phyloP scores from a whole-genome alignment of 306 rosid species.

The Fragaria vesca region DNA sequence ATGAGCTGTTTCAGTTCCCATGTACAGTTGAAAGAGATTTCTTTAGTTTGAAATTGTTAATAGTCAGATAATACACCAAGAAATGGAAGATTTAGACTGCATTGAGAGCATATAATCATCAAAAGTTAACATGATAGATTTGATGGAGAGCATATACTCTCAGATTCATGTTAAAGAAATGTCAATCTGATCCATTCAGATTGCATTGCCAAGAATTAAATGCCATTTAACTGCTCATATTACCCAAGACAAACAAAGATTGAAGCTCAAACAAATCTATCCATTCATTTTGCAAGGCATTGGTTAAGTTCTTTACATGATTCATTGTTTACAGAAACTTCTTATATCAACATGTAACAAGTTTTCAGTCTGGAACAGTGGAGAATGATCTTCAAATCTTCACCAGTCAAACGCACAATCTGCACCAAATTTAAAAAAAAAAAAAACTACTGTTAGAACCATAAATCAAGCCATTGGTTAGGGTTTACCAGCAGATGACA shows the following conservation, averaged over 20 bases:
- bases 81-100: too few species aligned
- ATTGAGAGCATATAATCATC: too few species aligned
- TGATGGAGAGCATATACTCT: too few species aligned
- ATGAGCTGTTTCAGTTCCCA: background rate
- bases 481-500: too few species aligned
- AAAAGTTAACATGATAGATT: too few species aligned
- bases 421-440: background rate
- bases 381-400: background rate
- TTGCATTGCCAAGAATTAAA: background rate
- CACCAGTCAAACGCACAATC: background rate
- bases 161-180: too few species aligned
- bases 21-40: background rate
- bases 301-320: background rate
- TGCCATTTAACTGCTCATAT: background rate
- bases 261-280: background rate
- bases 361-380: background rate
- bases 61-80: too few species aligned
- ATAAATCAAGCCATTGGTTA: background rate
- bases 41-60: background rate
- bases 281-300: background rate
- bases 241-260: background rate
- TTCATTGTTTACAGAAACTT: background rate
- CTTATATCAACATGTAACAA: background rate
- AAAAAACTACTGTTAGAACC: background rate
- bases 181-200: too few species aligned